Conservation (phyloP, 1,284 basidiomycete genomes). For the Tilletiaria anomala region DNA sequence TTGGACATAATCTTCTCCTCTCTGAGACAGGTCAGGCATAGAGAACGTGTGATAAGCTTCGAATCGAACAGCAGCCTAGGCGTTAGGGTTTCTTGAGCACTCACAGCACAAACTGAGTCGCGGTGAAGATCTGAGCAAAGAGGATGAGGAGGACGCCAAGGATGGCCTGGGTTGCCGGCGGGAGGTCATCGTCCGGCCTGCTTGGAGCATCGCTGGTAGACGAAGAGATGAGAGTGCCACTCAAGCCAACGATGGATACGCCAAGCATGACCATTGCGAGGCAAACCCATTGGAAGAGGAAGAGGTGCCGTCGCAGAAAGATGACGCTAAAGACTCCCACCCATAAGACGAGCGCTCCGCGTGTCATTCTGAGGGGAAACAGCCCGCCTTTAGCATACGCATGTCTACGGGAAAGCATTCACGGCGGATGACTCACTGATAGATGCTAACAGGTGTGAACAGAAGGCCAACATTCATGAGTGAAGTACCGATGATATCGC, state of each 20-base stretch:
- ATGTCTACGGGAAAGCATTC: background rate
- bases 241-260: slow-evolving; percentile 77
- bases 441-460: slow-evolving; percentile 91
- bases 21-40: no score
- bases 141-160: slow-evolving; percentile 71
- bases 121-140: slow-evolving; percentile 91
- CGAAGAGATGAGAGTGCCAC: slow-evolving; percentile 45
- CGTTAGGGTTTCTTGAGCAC: slow-evolving; percentile 49
- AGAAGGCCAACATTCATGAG: slow-evolving; percentile 91
- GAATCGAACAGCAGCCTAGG: no score
- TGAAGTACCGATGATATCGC: slow-evolving; percentile 75
- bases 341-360: slow-evolving; percentile 90
- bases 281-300: slow-evolving; percentile 57
- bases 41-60: no score
- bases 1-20: slow-evolving; percentile 70
- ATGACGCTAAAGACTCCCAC: slow-evolving; percentile 83
- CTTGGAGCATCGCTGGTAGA: background rate
- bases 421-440: slow-evolving; percentile 46
- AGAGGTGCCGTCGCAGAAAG: slow-evolving; percentile 53
- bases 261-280: slow-evolving; percentile 80
- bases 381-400: background rate
- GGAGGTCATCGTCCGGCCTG: slow-evolving; percentile 17
- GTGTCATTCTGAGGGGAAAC: slow-evolving; percentile 53
- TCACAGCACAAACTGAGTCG: slow-evolving; percentile 81
- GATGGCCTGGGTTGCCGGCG: slow-evolving; percentile 26